Evolutionary conservation across 2,329 filamentous ascomycete genomes (phyloP).

Genomic region (Botrytis squamosa): DNA sequence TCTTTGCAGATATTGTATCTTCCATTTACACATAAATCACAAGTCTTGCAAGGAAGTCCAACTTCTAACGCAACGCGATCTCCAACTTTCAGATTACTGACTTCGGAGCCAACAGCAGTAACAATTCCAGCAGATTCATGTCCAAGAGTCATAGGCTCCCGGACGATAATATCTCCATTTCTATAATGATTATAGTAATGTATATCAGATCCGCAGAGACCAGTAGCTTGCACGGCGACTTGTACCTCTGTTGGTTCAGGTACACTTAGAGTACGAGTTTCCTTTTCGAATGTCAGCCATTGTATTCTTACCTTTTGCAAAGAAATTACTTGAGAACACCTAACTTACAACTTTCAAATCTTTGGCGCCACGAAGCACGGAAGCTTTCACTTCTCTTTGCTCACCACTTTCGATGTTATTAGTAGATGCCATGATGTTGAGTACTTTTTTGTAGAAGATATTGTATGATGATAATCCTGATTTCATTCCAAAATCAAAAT

Average conservation of each 20-base stretch:
- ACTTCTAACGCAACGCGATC: conserved; percentile 94
- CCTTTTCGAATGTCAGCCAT: conserved; percentile 31
- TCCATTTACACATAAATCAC: conserved; percentile 85
- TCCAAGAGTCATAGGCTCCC: conserved; percentile 82
- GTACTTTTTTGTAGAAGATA: neutral
- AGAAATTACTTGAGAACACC: neutral
- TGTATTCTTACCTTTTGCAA: neutral
- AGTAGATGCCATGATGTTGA: conserved; percentile 3
- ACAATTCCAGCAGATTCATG: conserved; percentile 89
- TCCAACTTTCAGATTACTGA: conserved; percentile 73
- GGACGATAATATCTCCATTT: conserved; percentile 94
- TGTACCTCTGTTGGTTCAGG: conserved; percentile 63
- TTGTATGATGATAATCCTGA: neutral
- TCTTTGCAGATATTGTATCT: conserved; percentile 91
- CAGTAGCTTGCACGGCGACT: conserved; percentile 85
- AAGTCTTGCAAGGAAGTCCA: conserved; percentile 85
- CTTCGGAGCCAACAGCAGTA: conserved; percentile 75
- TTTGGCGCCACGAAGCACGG: conserved; percentile 39
- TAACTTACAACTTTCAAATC: conserved; percentile 38
- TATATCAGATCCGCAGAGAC: conserved; percentile 94
- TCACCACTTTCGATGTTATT: conserved; percentile 21
- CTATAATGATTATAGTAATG: conserved; percentile 96
- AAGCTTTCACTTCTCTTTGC: conserved; percentile 34
- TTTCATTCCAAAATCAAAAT: neutral
- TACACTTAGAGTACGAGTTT: conserved; percentile 32